Percentiles rank a stretch among this genome's conserved stretches.
phyloP scores from a whole-genome alignment of 305 asterid genomes.

The Stenogyne calaminthoides region DNA sequence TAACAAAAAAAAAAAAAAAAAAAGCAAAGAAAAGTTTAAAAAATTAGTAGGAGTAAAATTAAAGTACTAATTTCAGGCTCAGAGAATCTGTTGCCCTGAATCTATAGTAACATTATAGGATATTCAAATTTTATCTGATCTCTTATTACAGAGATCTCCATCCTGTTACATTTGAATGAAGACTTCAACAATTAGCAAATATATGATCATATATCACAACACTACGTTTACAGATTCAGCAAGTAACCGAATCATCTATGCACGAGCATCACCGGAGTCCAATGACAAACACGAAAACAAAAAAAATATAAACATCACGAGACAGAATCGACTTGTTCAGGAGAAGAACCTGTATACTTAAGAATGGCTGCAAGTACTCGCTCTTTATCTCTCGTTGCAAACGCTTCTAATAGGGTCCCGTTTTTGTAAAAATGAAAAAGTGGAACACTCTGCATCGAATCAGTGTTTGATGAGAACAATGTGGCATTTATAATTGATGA shows the following conservation, averaged over 20 bases:
- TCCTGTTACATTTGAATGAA: not conserved
- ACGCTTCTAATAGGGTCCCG: conserved; percentile 82
- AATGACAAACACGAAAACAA: not conserved
- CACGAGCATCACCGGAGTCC: conserved; percentile 6
- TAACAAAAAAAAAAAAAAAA: too few species aligned
- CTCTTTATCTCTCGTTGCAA: conserved; percentile 91
- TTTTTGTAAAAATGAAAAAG: conserved; percentile 93
- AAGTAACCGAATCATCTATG: not conserved
- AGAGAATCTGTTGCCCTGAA: conserved; percentile 1
- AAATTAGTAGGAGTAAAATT: not conserved
- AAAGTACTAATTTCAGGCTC: not conserved
- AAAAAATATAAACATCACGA: conserved; percentile 28
- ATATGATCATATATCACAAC: not conserved
- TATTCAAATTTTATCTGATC: not conserved
- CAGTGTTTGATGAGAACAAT: conserved; percentile 19
- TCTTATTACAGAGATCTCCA: not conserved
- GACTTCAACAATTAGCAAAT: conserved; percentile 9
- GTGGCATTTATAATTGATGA: not conserved
- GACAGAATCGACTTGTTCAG: conserved; percentile 45
- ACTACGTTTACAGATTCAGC: not conserved
- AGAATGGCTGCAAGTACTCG: conserved; percentile 80
- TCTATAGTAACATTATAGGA: not conserved
- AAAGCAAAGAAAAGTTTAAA: too few species aligned
- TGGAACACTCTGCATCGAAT: conserved; percentile 78
- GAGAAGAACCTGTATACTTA: conserved; percentile 66